phyloP scores from a whole-genome alignment of 768 basidiomycete genomes.

The Macrolepiota fuliginosa region DNA sequence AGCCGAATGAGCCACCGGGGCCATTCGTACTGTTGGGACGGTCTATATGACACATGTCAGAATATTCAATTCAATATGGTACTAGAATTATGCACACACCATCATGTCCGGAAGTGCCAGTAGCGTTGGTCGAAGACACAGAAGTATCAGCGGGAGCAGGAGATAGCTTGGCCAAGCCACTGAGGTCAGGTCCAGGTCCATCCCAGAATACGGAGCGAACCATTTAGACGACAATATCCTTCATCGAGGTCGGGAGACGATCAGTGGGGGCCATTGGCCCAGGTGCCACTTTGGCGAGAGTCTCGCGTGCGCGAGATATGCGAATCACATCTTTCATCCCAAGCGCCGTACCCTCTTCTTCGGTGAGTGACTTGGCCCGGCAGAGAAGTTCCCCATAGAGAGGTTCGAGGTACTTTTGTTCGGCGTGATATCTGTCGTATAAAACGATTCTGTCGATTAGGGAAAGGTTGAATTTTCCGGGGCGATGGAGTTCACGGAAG shows the following conservation, averaged over 20 bases:
- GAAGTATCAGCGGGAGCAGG: background rate
- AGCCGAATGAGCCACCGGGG: too few relatives aligned
- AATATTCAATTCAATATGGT: too few relatives aligned
- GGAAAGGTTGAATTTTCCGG: background rate
- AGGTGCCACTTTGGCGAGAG: too few relatives aligned
- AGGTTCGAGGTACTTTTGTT: constrained; percentile 45
- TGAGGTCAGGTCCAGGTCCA: background rate
- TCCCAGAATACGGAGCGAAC: background rate
- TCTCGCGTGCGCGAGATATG: too few relatives aligned
- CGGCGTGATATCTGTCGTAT: constrained; percentile 51
- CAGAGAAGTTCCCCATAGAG: constrained; percentile 55
- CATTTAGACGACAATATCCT: constrained; percentile 2
- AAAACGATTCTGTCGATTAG: constrained; percentile 37
- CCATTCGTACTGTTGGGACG: too few relatives aligned
- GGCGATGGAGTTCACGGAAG: constrained; percentile 30
- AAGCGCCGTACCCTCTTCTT: constrained; percentile 56
- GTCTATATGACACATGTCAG: too few relatives aligned
- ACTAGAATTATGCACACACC: too few relatives aligned
- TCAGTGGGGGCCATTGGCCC: too few relatives aligned
- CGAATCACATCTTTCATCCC: constrained; percentile 53
- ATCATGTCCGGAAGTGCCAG: too few relatives aligned
- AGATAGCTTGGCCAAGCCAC: background rate
- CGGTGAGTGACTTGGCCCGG: constrained; percentile 46
- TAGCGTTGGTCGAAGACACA: too few relatives aligned
- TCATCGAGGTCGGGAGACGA: constrained; percentile 34